Base-by-base conservation (phyloP, 441 rosid species). In the Eruca vesicaria region DNA sequence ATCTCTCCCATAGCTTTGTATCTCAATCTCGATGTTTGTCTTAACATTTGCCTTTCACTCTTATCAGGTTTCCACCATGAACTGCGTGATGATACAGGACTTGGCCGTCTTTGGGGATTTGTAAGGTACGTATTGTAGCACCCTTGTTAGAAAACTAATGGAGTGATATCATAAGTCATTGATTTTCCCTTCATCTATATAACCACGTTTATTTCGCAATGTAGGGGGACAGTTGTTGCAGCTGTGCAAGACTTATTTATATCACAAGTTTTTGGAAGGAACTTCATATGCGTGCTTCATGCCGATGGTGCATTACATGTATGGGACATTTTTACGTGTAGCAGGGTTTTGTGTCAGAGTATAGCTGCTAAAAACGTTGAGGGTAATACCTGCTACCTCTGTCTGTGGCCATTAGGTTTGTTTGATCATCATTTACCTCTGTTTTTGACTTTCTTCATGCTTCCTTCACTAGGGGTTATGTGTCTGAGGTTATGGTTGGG, bases 31-130 rank as follows among this genome's bases (percentile, higher is more conserved):
- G 28, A 2, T 11, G 57, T 73, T 31, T 53, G 35, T 77, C 68
- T 29, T 31, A 58, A 55, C 73, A 5, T 2, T 19, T 53, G 10
- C 32, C 21, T 33, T 64, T 11, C 18, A 65, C 69, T 53, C 38
- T 72, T 60, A 48, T 23, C 80, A 93, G 99, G 89, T 56, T 88
- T 88, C 80, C 79, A 73, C 59, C 82, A 80, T 20, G 97, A 90
- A 86, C 83, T 96, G 58, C 90, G 89, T 52, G 95, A 94, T 81
- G 97, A 94, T 83, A 64, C 86, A 1, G 98, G 97, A 66, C 81
- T 95, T 63, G 75, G 93, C 71, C 89, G 96, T 68, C 70, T 94
- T 28, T 94, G 96, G 99, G 92, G 98, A 9, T 86, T 94, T 29
- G 79, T 92, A 73, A 94, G 98, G 98, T 87, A 81, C 9, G 23